These are phyloP conservation scores for Lathyrus sativus DNA, from an alignment of 306 rosid genomes.

Conservation along the genomic window DNA sequence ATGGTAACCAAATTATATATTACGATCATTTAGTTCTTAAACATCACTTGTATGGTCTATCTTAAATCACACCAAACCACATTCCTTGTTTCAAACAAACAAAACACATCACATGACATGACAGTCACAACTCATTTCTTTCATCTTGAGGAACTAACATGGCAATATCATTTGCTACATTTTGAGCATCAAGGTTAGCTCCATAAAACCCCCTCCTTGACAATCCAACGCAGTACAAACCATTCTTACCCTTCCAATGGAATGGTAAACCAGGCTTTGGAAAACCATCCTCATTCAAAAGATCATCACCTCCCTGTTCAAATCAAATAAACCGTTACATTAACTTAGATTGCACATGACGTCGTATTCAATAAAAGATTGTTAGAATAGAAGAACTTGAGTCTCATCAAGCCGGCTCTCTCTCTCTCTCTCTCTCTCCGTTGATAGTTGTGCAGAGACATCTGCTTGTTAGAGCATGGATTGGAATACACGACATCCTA, in stretches of 20 bases:
- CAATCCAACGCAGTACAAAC: conserved; percentile 70
- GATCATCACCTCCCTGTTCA: conserved; percentile 56
- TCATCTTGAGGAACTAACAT: conserved; percentile 2
- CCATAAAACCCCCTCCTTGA: conserved; percentile 60
- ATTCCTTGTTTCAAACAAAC: conserved; percentile 1
- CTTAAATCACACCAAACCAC: not conserved
- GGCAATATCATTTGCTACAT: conserved; percentile 54
- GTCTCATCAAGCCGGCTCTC: too few relatives aligned
- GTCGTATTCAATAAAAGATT: not conserved
- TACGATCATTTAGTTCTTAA: not conserved
- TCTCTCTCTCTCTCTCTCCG: too few relatives aligned
- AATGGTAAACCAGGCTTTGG: conserved; percentile 47
- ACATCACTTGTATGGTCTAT: not conserved
- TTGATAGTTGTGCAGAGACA: too few relatives aligned
- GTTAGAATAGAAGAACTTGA: not conserved
- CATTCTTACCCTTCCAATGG: conserved; percentile 68
- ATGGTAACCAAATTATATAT: not conserved
- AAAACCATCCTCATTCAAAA: conserved; percentile 63
- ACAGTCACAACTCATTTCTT: not conserved
- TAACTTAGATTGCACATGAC: not conserved
- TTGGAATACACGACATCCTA: too few relatives aligned
- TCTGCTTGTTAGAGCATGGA: too few relatives aligned
- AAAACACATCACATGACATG: not conserved
- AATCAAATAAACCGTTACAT: not conserved
- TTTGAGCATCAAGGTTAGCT: conserved; percentile 56